Evolutionary conservation across 2,329 filamentous ascomycete species (phyloP).

Genomic region (Stylonectria norvegica): DNA sequence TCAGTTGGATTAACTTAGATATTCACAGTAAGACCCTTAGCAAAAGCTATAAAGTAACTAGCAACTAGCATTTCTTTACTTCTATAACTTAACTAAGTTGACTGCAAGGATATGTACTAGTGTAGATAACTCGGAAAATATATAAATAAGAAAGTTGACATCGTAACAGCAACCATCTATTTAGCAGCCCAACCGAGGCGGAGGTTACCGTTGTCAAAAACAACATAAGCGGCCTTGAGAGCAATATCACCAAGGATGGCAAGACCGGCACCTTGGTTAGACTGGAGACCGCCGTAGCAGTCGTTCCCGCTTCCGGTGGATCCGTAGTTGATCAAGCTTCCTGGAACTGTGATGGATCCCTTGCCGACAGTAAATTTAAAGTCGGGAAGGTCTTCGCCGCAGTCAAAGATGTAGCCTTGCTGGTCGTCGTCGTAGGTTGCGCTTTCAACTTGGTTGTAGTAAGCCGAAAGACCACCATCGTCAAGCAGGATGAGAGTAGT

Average conservation of each 20-base stretch:
- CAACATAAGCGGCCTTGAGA: conserved; percentile 59
- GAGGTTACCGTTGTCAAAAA: conserved; percentile 43
- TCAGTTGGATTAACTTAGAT: no score
- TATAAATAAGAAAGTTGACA: no score
- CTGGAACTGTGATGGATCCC: conserved; percentile 55
- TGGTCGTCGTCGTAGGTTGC: conserved; percentile 38
- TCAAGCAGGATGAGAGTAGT: conserved; percentile 63
- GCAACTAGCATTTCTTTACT: no score
- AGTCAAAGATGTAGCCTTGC: conserved; percentile 48
- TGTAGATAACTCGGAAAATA: no score
- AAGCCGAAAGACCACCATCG: conserved; percentile 45
- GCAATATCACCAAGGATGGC: conserved; percentile 64
- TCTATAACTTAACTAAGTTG: no score
- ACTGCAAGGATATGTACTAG: no score
- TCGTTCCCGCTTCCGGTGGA: no score
- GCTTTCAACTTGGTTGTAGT: conserved; percentile 46
- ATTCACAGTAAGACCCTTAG: no score
- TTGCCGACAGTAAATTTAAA: conserved; percentile 55
- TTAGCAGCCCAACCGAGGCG: conserved; percentile 15
- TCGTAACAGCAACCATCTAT: no score
- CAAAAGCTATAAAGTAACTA: no score
- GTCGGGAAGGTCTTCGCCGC: conserved; percentile 44
- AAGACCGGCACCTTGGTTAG: conserved; percentile 39
- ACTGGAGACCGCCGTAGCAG: conserved; percentile 68
- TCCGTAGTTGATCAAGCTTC: conserved; percentile 53